Base-by-base conservation (phyloP, 805 yeast species). In the Groenewaldozyma tartarivorans region DNA sequence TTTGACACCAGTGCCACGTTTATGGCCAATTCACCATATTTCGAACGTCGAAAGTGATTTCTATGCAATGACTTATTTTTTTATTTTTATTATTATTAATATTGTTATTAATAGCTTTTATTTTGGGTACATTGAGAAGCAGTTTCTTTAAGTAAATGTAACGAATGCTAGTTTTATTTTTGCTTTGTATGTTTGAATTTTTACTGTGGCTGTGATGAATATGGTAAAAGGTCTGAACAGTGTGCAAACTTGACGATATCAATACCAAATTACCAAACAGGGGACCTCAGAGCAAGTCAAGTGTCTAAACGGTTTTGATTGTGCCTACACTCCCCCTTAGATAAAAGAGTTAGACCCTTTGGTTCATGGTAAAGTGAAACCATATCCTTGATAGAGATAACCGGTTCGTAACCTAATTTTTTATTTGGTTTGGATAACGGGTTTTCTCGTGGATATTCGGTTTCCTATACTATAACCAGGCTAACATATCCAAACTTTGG, bases 11-110 rank as follows among this genome's bases (percentile, higher is more conserved):
- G 81, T 17, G 79, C 81, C 7, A 80, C 82, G 3, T 67, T 75
- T 48, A 72, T 86, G 67, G 75, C 79, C 33, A 68, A 79, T 4
- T 82, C 95, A 1, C 71, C 74, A 16, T 85, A 80, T 62, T 92
- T 88, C 60, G 75, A 61, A 45, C 58, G 65, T 36, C 38, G 30
- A 4, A 18, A 34, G 20, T 38, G 31, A 20, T 21, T 13, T 21
- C 19, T 36, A 30, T 40, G 15, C 40, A 29, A n/a, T 30, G 22
- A 7, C 19, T 4, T 5, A n/a, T 35, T 4, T 4, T 17, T 3
- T 17, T 5, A 6, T 31, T 7, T 6, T 16, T n/a, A 31, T 31
- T 31, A 31, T 31, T 31, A 31, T 31, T 31, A 11, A n/a, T 31
- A 31, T 31, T 7, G 6, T 7, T 31, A 13, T 31, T 31, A 6